These are phyloP conservation scores for Phlyctochytrium arcticum DNA, from an alignment of 192 early-diverging fungal species.

Conservation along the genomic window DNA sequence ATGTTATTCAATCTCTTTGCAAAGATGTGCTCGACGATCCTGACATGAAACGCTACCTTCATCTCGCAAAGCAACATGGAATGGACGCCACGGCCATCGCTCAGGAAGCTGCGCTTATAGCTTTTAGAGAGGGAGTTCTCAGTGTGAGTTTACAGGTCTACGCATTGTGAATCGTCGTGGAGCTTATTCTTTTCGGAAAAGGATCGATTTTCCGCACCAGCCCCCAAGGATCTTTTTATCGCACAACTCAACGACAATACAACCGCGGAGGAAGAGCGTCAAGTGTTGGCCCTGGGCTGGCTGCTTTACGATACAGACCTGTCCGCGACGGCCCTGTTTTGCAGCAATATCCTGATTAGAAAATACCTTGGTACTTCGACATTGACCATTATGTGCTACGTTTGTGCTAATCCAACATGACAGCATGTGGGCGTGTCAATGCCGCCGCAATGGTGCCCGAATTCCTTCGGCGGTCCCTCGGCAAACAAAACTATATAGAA, in stretches of 20 bases:
- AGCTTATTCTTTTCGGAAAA: not conserved
- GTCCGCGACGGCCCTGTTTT: conserved; percentile 40
- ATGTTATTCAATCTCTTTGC: not conserved
- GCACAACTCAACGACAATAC: conserved; percentile 9
- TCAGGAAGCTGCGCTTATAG: conserved; percentile 7
- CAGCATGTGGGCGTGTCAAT: conserved; percentile 44
- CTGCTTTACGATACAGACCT: conserved; percentile 42
- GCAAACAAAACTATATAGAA: conserved; percentile 20
- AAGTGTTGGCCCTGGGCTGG: conserved; percentile 60
- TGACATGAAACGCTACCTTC: not conserved
- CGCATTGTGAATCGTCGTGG: not conserved
- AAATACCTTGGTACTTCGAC: conserved; percentile 40
- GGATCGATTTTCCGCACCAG: not conserved
- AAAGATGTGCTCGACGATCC: conserved; percentile 10
- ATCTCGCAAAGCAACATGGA: conserved; percentile 23
- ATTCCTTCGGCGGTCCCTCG: conserved; percentile 43
- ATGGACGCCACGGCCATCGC: conserved; percentile 41
- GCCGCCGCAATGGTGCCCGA: conserved; percentile 40
- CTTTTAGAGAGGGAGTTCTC: conserved; percentile 24
- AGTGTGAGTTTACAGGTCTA: not conserved
- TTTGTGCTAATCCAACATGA: not conserved
- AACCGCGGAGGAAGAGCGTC: conserved; percentile 8
- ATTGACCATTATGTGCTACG: too few relatives aligned
- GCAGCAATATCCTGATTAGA: conserved; percentile 47
- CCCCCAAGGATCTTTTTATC: not conserved